Evolutionary conservation across 1,139 yeast genomes (phyloP).

Genomic region (Pichia sp.): DNA sequence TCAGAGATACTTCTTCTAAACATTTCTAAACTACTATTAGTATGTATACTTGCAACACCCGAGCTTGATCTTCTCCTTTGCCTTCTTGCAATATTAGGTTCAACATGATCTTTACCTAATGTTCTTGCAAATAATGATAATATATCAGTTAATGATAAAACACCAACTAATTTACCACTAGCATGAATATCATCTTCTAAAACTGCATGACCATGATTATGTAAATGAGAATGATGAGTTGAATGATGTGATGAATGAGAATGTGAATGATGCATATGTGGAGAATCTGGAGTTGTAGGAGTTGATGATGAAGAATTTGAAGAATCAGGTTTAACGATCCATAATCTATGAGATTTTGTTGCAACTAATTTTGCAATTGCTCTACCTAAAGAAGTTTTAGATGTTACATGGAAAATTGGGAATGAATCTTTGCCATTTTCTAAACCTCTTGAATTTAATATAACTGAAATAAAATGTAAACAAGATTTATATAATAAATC

Average conservation of each 20-base stretch:
- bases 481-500: conserved; percentile 76
- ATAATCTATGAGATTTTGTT: conserved; percentile 84
- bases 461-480: conserved; percentile 79
- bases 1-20: conserved; percentile 29
- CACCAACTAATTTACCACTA: conserved; percentile 81
- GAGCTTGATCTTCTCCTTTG: conserved; percentile 70
- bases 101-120: conserved; percentile 56
- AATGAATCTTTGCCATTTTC: conserved; percentile 94
- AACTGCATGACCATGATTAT: conserved; percentile 7
- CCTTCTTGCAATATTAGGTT: conserved; percentile 79
- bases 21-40: conserved; percentile 29
- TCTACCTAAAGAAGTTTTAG: conserved; percentile 72
- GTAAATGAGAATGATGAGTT: conserved; percentile 9
- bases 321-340: conserved; percentile 69
- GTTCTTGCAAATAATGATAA: conserved; percentile 72
- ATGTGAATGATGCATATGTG: conserved; percentile 3
- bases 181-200: conserved; percentile 26
- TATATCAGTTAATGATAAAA: conserved; percentile 84
- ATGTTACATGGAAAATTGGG: conserved; percentile 91
- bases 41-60: conserved; percentile 28
- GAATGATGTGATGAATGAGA: conserved; percentile 5
- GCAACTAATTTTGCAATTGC: conserved; percentile 94
- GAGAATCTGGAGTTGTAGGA: conserved; percentile 12
- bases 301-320: conserved; percentile 9
- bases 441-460: conserved; percentile 80